Base-by-base conservation (phyloP, 192 early-diverging fungal species). In the Coemansia umbellata region DNA sequence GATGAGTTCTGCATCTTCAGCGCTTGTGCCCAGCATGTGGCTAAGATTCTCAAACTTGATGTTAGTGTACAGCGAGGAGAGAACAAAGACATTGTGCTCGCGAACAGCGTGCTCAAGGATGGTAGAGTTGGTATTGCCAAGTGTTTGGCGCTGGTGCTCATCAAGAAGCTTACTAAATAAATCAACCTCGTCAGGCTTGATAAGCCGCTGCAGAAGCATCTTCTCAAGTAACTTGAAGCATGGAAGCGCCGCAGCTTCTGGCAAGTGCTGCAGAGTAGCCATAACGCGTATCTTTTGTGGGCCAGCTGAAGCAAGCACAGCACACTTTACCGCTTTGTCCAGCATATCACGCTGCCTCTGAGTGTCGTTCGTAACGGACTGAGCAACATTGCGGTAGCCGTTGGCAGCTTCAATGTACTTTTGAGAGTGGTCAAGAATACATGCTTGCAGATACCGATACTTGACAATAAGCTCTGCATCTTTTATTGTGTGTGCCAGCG, bases 101-200 rank as follows among this genome's bases (percentile, higher is more conserved):
- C 90, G 93, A 19, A 98, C 92, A 7, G 94, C 95, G 2, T 89
- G 81, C 63, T 91, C 92, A 15, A 98, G 79, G 1, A 93, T 89
- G 1, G 43, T 53, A 56, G 53, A 94, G 92, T 68, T 94, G 92
- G 31, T 79, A 14, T 45, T 26, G 9, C 23, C 43, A 2, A 26
- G 7, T n/a, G 2, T 45, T 28, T 45, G 43, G 43, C 10, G 43
- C 24, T 45, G 43, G 14, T 45, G 43, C 24, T 26, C 13, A 10
- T 45, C 43, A n/a, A 45, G 43, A 26, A 45, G 21, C 72, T 50
- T 84, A 9, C 81, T 77, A 58, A 95, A 95, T 44, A 88, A 85
- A 22, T 82, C 85, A 10, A 95, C 87, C 68, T 97, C 91, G 8
- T 77, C 62, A 9, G 77, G 78, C 28, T 84, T 81, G 43, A 95